Evolutionary conservation across 495 filamentous ascomycete species (phyloP), one percentile per base, ranked within the genome.

Genomic region (Poronia punctata): DNA sequence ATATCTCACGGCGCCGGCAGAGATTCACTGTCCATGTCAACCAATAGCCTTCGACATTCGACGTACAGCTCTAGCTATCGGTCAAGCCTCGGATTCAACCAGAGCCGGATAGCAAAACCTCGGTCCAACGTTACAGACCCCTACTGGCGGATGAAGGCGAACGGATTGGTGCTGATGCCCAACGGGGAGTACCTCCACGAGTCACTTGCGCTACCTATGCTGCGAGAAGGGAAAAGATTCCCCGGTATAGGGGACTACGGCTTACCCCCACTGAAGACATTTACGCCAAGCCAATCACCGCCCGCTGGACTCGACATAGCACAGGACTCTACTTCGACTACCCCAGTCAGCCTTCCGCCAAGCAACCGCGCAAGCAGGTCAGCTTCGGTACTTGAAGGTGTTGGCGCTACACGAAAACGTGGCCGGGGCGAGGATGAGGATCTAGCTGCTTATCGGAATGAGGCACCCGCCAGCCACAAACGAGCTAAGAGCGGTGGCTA

Each of bases 171-270:
- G 7, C 61, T 52, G 16, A 65, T 63, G 60, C 56, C 66, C 3
- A 60, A 69, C 34, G 65, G 65, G 3, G 40, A 61, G 19, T 71
- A 64, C 49, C 29, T 68, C 7, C 64, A 64, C 2, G 67, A 71
- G 45, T 53, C 65, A 2, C 38, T 70, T 20, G 66, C 62, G 11
- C 21, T 53, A 7, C 40, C 57, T 12, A 53, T 59, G 41, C 30
- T 57, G 26, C 37, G 43, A 39, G 54, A 50, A 38, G 51, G 53
- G 15, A 57, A 54, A 26, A 50, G 38, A 14, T 44, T 52, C 17
- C 49, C 49, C 10, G 53, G 52, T 3, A 35, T 56, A 4, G 55
- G 54, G n/a, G 35, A 40, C 21, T 57, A 56, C 26, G 56, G 54
- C 11, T 19, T 60, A 17, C 45, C 46, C 11, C 43, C 54, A 30